Percentiles rank a stretch among this genome's conserved stretches.
Evolutionary conservation across 129 eudicot genomes (phyloP).

Genomic region (Sambucus nigra): DNA sequence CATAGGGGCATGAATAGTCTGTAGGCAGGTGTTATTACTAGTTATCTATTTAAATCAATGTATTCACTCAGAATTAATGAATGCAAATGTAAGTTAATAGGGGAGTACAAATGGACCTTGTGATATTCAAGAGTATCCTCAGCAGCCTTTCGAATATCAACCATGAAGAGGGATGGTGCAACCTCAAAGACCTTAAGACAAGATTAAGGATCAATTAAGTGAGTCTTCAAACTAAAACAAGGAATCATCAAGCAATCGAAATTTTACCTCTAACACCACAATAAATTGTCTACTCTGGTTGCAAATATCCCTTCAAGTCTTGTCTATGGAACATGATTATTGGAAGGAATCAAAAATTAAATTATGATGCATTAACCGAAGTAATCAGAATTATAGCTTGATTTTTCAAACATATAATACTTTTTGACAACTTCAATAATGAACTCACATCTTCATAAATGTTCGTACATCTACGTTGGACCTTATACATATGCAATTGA

Average conservation of each 20-base stretch:
- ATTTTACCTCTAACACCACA: constrained; percentile 81
- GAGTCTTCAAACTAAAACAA: neutral
- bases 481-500: no score
- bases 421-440: neutral
- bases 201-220: neutral
- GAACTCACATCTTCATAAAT: no score
- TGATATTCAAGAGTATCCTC: constrained; percentile 99
- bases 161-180: constrained; percentile 90
- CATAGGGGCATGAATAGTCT: no score
- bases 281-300: constrained; percentile 60
- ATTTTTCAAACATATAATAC: neutral
- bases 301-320: constrained; percentile 89
- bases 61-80: no score
- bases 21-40: no score
- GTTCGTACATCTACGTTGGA: no score
- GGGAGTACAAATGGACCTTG: constrained; percentile 41
- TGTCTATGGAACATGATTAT: constrained; percentile 35
- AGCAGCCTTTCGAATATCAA: constrained; percentile 96
- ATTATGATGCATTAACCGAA: neutral
- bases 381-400: neutral
- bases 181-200: constrained; percentile 71
- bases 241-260: constrained; percentile 2
- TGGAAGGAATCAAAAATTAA: neutral
- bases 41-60: no score
- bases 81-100: no score